These are phyloP conservation scores for Xylariaceae sp. DNA, from an alignment of 2,329 filamentous ascomycete species.

Conservation along the genomic window DNA sequence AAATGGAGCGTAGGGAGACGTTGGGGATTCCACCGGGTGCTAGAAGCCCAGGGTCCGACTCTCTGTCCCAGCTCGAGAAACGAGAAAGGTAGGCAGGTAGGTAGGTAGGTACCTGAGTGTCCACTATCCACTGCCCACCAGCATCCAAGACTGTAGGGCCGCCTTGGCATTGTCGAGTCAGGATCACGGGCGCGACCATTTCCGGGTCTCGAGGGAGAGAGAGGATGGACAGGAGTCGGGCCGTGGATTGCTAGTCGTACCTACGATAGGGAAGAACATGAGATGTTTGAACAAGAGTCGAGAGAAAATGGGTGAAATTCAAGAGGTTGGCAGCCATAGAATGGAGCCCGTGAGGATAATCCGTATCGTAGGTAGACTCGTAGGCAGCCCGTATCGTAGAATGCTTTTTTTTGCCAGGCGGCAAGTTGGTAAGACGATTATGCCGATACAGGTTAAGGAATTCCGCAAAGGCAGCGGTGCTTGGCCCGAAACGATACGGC, in stretches of 20 bases:
- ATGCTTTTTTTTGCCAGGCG: too few relatives aligned
- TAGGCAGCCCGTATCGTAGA: background rate
- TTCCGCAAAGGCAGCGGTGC: background rate
- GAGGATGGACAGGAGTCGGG: background rate
- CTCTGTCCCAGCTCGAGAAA: too few relatives aligned
- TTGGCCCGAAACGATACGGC: background rate
- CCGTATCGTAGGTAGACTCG: background rate
- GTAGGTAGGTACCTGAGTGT: background rate
- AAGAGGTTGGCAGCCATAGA: background rate
- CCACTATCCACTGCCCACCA: background rate
- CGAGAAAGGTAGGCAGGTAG: too few relatives aligned
- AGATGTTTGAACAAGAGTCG: background rate
- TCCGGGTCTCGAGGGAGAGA: background rate
- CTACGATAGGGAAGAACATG: background rate
- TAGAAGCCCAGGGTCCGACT: background rate
- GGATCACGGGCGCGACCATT: slow-evolving; percentile 4
- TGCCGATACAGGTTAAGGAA: too few relatives aligned
- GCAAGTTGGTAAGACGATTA: too few relatives aligned
- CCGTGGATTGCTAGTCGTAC: background rate
- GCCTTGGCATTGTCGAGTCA: slow-evolving; percentile 9
- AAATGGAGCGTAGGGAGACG: background rate
- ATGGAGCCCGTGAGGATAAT: background rate
- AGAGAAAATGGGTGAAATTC: background rate
- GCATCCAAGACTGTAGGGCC: background rate
- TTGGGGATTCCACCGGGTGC: background rate